These are phyloP conservation scores for Amanita pallidorosea DNA, from an alignment of 768 basidiomycete species.

Conservation along the genomic window DNA sequence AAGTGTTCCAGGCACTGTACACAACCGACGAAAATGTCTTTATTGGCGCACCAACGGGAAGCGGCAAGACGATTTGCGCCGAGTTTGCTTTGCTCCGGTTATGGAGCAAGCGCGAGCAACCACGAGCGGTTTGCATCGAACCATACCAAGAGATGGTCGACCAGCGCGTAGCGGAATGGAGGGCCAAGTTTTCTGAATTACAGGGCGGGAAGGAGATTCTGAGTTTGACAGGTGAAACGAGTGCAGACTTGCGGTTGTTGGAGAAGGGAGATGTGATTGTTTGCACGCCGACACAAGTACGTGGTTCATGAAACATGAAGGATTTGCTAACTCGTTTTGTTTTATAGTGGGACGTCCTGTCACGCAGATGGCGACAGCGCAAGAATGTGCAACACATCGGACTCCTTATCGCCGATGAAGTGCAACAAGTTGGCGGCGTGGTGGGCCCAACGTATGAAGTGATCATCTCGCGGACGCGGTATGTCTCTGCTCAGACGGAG, in stretches of 20 bases:
- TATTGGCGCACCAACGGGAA: constrained; percentile 93
- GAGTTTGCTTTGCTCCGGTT: constrained; percentile 93
- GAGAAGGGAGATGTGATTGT: constrained; percentile 91
- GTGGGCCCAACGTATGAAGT: constrained; percentile 96
- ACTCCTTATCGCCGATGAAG: constrained; percentile 87
- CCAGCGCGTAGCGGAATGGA: constrained; percentile 82
- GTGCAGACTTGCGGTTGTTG: constrained; percentile 79
- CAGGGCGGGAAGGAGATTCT: constrained; percentile 94
- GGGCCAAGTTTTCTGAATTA: constrained; percentile 64
- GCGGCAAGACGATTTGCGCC: constrained; percentile 95
- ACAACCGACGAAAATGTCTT: constrained; percentile 95
- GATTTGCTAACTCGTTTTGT: constrained; percentile 5
- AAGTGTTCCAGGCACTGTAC: constrained; percentile 97
- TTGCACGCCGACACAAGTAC: constrained; percentile 83
- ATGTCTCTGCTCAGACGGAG: constrained; percentile 90
- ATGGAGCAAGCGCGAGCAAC: constrained; percentile 80
- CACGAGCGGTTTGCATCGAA: constrained; percentile 88
- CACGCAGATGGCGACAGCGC: constrained; percentile 90
- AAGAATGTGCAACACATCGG: constrained; percentile 95
- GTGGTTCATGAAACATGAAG: constrained; percentile 14
- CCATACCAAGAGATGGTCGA: constrained; percentile 99
- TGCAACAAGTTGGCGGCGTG: constrained; percentile 91
- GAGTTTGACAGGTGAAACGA: constrained; percentile 89
- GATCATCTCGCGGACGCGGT: constrained; percentile 91
- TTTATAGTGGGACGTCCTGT: constrained; percentile 85